These are phyloP conservation scores for Cladosporium velox DNA, from an alignment of 2,329 filamentous ascomycete species.

Conservation along the genomic window DNA sequence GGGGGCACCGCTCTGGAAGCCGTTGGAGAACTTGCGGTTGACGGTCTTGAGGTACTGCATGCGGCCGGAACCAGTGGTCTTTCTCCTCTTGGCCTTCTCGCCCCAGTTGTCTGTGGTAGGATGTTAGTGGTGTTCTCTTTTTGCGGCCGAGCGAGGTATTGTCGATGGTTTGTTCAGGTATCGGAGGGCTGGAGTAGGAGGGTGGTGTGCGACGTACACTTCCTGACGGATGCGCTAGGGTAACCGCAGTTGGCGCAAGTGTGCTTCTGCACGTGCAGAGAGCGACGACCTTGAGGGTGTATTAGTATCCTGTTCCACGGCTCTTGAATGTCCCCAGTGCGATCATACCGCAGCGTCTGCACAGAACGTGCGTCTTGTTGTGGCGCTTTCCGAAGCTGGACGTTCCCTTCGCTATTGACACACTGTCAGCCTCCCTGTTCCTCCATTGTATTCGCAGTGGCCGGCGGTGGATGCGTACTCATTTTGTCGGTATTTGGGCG, in stretches of 20 bases:
- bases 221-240: conserved; percentile 93
- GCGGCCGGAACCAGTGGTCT: conserved; percentile 96
- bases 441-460: conserved; percentile 7
- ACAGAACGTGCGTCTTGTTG: conserved; percentile 98
- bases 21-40: conserved; percentile 93
- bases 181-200: conserved; percentile 20
- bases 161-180: conserved; percentile 5
- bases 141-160: not conserved
- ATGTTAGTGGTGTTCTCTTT: conserved; percentile 19
- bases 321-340: not conserved
- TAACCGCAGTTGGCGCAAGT: conserved; percentile 96
- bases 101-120: conserved; percentile 85
- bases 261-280: conserved; percentile 99
- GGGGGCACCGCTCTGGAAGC: conserved; percentile 88
- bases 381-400: conserved; percentile 78
- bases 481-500: conserved; percentile 24
- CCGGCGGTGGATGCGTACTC: conserved; percentile 24
- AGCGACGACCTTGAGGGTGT: conserved; percentile 73
- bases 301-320: conserved; percentile 29
- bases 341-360: conserved; percentile 93
- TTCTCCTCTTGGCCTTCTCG: conserved; percentile 99
- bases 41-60: conserved; percentile 94
- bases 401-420: conserved; percentile 66
- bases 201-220: conserved; percentile 72
- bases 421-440: conserved; percentile 45